Conservation (phyloP, 805 yeast genomes). For the Scheffersomyces ergatensis region DNA sequence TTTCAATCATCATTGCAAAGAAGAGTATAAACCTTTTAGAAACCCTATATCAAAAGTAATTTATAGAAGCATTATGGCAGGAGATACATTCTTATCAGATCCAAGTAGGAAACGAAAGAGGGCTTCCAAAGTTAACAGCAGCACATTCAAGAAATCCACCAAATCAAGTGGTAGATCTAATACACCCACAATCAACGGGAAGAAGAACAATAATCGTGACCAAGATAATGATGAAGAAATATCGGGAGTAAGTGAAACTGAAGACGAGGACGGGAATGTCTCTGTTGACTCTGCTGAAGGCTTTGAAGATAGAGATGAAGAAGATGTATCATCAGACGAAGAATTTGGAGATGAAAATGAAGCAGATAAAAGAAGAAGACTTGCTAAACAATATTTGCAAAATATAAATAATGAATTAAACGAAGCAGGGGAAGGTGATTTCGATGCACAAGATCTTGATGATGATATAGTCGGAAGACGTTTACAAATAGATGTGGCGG, state of each 20-base stretch:
- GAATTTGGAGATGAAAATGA: conserved; percentile 75
- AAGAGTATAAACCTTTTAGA: no score
- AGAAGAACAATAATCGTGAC: conserved; percentile 12
- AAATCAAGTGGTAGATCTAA: no score
- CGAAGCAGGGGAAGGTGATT: conserved; percentile 43
- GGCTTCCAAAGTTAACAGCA: conserved; percentile 17
- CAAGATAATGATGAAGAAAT: conserved; percentile 50
- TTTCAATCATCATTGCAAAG: no score
- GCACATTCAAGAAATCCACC: conserved; percentile 14
- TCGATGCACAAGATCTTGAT: conserved; percentile 90
- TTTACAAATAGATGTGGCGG: conserved; percentile 85
- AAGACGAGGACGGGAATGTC: conserved; percentile 56
- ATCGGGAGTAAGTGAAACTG: conserved; percentile 49
- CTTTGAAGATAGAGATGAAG: conserved; percentile 43
- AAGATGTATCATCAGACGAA: conserved; percentile 58
- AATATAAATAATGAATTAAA: conserved; percentile 56
- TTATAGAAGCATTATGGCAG: conserved; percentile 36
- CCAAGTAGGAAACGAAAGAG: conserved; percentile 54
- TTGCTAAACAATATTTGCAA: conserved; percentile 89
- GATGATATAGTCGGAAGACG: conserved; percentile 80
- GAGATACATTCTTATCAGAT: conserved; percentile 63
- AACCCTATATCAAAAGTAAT: no score
- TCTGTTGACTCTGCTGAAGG: conserved; percentile 49
- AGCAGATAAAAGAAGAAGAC: conserved; percentile 89
- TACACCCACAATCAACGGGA: conserved; percentile 1